phyloP scores from a whole-genome alignment of 2,329 filamentous ascomycete genomes.

The Neoarthrinium moseri region DNA sequence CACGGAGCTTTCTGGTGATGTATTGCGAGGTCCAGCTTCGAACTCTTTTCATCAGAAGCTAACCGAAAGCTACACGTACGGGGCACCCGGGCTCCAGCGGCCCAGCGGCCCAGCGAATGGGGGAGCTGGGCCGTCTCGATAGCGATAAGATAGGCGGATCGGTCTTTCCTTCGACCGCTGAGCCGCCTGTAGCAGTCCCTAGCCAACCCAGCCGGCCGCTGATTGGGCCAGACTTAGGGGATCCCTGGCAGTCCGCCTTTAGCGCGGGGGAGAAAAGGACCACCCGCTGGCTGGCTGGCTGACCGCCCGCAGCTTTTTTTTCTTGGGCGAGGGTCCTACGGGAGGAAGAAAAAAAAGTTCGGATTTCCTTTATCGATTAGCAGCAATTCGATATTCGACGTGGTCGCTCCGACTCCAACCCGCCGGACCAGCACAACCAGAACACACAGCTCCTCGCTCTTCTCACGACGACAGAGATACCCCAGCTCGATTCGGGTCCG shows the following conservation, averaged over 20 bases:
- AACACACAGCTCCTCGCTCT: too few species aligned
- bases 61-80: not conserved
- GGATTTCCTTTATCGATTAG: constrained; percentile 6
- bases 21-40: not conserved
- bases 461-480: too few species aligned
- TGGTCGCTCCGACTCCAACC: not conserved
- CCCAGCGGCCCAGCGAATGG: not conserved
- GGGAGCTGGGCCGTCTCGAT: not conserved
- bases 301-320: constrained; percentile 4
- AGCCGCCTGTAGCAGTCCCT: not conserved
- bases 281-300: constrained; percentile 4
- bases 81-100: not conserved
- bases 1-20: not conserved
- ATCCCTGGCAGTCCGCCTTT: not conserved
- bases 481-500: too few species aligned
- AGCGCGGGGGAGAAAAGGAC: not conserved
- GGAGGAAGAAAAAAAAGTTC: constrained; percentile 8
- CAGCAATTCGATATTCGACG: not conserved
- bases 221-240: too few species aligned
- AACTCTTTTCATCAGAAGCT: constrained; percentile 1
- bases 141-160: constrained; percentile 8
- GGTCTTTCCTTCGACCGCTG: constrained; percentile 11
- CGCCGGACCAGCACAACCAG: too few species aligned
- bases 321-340: not conserved
- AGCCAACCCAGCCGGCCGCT: too few species aligned